Conservation (phyloP, 2,329 filamentous ascomycete genomes). For the Scedosporium minutisporum region DNA sequence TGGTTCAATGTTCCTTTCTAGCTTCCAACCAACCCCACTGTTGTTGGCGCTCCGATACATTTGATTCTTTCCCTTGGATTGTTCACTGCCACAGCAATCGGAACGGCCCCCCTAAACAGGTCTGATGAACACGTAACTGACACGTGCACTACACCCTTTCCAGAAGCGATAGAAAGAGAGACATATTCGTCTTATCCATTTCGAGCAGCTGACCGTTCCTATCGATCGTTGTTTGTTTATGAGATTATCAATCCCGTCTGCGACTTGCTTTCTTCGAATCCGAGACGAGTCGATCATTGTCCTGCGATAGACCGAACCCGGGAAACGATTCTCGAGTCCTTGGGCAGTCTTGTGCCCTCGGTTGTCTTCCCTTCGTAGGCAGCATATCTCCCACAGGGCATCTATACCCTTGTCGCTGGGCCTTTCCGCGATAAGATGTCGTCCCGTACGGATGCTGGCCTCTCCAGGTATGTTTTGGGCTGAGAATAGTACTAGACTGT, state of each 20-base stretch:
- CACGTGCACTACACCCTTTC: not conserved
- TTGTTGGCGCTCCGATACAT: not conserved
- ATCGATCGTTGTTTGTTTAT: not conserved
- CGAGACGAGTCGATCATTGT: not conserved
- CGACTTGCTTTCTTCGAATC: not conserved
- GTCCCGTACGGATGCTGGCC: constrained; percentile 26
- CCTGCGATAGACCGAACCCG: not conserved
- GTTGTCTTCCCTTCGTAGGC: not conserved
- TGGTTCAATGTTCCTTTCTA: too few relatives aligned
- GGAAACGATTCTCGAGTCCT: not conserved
- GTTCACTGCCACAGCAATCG: constrained; percentile 2
- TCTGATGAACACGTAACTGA: constrained; percentile 4
- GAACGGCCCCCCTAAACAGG: not conserved
- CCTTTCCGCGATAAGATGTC: constrained; percentile 10
- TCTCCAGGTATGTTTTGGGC: constrained; percentile 21
- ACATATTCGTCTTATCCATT: not conserved
- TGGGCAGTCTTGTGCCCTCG: not conserved
- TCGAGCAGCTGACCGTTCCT: not conserved
- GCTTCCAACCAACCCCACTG: not conserved
- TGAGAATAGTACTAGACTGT: not conserved
- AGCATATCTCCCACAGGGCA: not conserved
- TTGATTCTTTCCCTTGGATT: not conserved
- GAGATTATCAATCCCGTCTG: not conserved
- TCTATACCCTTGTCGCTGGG: not conserved
- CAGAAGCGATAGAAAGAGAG: not conserved